These are phyloP conservation scores for Ophiostoma sp. DNA, from an alignment of 2,329 filamentous ascomycete genomes.

Conservation along the genomic window DNA sequence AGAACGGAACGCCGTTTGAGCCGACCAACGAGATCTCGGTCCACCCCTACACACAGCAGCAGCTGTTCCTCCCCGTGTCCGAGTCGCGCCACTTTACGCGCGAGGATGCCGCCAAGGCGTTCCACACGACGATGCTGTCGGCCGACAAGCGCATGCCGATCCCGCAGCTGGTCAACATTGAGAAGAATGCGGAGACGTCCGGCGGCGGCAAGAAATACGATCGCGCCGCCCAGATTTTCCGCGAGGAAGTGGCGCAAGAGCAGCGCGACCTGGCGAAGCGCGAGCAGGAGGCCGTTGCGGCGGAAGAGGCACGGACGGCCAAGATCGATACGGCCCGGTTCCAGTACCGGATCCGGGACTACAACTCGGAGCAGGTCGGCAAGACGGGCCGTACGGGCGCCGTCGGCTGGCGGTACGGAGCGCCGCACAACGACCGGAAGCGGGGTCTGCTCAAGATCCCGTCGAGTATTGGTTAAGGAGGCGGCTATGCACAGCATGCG, in stretches of 20 bases:
- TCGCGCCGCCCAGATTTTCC: conserved; percentile 21
- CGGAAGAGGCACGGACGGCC: conserved; percentile 39
- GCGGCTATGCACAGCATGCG: background rate
- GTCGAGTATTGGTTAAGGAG: conserved; percentile 42
- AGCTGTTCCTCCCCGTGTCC: conserved; percentile 59
- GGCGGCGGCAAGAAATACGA: conserved; percentile 34
- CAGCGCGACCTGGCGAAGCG: conserved; percentile 20
- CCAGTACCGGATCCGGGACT: conserved; percentile 58
- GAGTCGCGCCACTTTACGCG: conserved; percentile 60
- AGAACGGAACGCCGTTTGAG: conserved; percentile 45
- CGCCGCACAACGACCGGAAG: conserved; percentile 56
- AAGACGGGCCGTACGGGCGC: conserved; percentile 46
- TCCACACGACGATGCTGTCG: conserved; percentile 54
- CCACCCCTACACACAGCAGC: conserved; percentile 56
- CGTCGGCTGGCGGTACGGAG: conserved; percentile 60
- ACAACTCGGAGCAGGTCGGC: conserved; percentile 53
- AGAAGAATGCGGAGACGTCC: conserved; percentile 41
- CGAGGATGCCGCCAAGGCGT: conserved; percentile 59
- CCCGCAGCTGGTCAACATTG: conserved; percentile 54
- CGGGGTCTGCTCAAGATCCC: conserved; percentile 64
- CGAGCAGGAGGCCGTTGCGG: conserved; percentile 34
- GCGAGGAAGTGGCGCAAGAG: conserved; percentile 34
- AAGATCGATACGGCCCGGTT: conserved; percentile 45
- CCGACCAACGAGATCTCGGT: conserved; percentile 60
- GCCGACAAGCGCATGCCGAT: conserved; percentile 58